Percentiles rank a stretch among this genome's conserved stretches.
These are phyloP conservation scores for Capsicum chinense DNA, from an alignment of 257 asterid species.

Conservation along the genomic window DNA sequence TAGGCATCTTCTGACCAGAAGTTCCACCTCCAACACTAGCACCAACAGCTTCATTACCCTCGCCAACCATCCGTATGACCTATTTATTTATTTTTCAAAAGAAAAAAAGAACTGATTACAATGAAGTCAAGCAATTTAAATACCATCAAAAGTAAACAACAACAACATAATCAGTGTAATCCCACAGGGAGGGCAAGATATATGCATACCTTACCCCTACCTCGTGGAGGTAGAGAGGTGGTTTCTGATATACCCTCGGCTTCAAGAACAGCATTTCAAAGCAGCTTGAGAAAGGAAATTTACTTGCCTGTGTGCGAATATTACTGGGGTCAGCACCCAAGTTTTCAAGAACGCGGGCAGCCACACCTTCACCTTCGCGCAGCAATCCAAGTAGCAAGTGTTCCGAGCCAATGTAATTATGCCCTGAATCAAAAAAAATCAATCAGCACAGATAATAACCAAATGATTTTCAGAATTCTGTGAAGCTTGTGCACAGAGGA, in stretches of 20 bases:
- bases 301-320: slow-evolving; percentile 81
- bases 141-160: neutral
- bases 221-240: neutral
- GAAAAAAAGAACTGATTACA: neutral
- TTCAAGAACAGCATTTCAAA: slow-evolving; percentile 1
- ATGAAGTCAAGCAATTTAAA: slow-evolving; percentile 21
- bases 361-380: slow-evolving; percentile 98
- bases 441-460: neutral
- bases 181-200: neutral
- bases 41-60: slow-evolving; percentile 54
- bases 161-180: neutral
- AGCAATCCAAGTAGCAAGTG: slow-evolving; percentile 93
- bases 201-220: neutral
- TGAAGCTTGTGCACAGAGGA: neutral
- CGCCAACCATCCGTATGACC: slow-evolving; percentile 62
- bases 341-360: slow-evolving; percentile 93
- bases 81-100: slow-evolving; percentile 27
- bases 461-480: neutral
- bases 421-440: slow-evolving; percentile 55
- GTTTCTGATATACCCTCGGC: neutral
- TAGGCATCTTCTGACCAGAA: slow-evolving; percentile 58
- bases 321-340: slow-evolving; percentile 94
- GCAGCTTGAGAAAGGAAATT: neutral
- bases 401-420: slow-evolving; percentile 98
- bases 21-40: slow-evolving; percentile 54